Conservation (phyloP, 352 stramenopile species). For the Nothophytophthora sp. region DNA sequence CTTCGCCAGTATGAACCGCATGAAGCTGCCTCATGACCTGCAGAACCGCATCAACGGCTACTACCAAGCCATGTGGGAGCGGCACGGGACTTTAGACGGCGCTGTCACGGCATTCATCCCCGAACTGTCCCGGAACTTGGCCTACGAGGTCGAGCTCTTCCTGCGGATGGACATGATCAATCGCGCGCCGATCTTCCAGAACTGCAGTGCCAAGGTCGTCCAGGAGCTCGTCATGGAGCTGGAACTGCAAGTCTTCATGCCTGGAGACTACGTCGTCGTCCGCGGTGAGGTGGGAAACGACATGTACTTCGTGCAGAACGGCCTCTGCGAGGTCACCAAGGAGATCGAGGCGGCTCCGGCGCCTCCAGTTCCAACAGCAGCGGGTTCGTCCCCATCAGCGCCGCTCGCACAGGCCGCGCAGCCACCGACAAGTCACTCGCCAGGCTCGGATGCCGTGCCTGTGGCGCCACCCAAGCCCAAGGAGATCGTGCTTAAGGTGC, state of each 20-base stretch:
- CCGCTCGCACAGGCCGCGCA: neutral
- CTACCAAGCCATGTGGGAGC: constrained; percentile 87
- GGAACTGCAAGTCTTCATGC: constrained; percentile 84
- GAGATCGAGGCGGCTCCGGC: constrained; percentile 31
- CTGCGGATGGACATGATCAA: constrained; percentile 90
- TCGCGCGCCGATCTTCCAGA: constrained; percentile 81
- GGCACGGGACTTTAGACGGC: constrained; percentile 78
- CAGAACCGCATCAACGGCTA: constrained; percentile 88
- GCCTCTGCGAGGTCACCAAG: constrained; percentile 80
- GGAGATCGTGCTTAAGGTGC: constrained; percentile 64
- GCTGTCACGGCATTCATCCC: constrained; percentile 76
- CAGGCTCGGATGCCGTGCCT: constrained; percentile 14
- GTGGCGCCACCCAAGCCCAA: constrained; percentile 21
- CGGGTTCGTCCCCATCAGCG: constrained; percentile 12
- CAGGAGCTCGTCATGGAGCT: constrained; percentile 86
- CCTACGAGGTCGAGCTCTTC: constrained; percentile 85
- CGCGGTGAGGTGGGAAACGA: constrained; percentile 82
- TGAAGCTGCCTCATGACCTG: constrained; percentile 75
- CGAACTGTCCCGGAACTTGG: constrained; percentile 78
- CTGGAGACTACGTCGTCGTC: constrained; percentile 83
- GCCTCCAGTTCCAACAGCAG: neutral
- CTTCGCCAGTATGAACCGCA: constrained; percentile 81
- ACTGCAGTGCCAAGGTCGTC: constrained; percentile 79
- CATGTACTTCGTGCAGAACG: constrained; percentile 90
- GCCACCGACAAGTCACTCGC: neutral